Base-by-base conservation (phyloP, 345 rosid species). In the Salix brachista region DNA sequence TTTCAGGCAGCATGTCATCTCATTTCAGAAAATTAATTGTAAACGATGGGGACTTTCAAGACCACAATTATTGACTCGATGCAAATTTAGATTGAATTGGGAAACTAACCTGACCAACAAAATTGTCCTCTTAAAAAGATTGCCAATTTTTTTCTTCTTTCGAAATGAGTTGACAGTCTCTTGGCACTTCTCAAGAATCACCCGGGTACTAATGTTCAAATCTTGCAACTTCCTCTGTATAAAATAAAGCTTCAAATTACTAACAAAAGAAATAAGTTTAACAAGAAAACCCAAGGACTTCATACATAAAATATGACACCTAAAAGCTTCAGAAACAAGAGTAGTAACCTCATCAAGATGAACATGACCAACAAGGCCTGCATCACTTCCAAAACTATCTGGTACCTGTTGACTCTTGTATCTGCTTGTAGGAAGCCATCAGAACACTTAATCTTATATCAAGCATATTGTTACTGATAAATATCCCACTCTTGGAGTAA, bases 351-450 rank as follows among this genome's bases (percentile, higher is more conserved):
- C 85, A 36, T 90, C 74, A 44, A 93, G 90, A 84, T 93, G 94
- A 80, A 93, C 70, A 83, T 93, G 97, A 48, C 96, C 98, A 72
- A 88, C 87, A 76, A 93, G 88, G 72, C 93, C 88, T 16, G 84
- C 71, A 74, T 88, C 92, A 79, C 48, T 78, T 46, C 87, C 90
- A 78, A 82, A 78, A 39, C 77, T 80, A 77, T 85, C 93, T 25
- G 76, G 68, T 62, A 83, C 76, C 84, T 78, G 82, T 41, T 74
- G 86, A 42, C 81, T 88, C 80, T 68, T 87, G 75, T 89, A 96
- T 78, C 99, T 96, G 89, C 73, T 61, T 16, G 41, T 9, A 18
- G 77, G 70, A 75, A 82, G 48, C 62, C 62, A 75, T 77, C 58
- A 79, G 23, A 78, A 48, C 28, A 66, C 32, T 16, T 17, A 26